Conservation (phyloP, 2,329 filamentous ascomycete species). For the Myotisia sp. region DNA sequence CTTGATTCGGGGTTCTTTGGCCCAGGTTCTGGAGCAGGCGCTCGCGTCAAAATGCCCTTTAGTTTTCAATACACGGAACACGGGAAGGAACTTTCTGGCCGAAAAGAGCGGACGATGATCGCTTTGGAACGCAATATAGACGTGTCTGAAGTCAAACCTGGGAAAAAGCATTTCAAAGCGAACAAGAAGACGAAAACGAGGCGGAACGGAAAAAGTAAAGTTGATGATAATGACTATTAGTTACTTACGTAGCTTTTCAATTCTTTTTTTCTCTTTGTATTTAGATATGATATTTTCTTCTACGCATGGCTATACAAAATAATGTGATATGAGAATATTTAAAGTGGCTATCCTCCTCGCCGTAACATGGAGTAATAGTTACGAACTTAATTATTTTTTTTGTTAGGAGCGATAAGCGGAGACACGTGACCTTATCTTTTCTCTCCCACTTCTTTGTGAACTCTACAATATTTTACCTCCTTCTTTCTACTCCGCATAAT, state of each 20-base stretch:
- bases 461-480: too few relatives aligned
- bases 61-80: constrained; percentile 80
- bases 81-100: constrained; percentile 65
- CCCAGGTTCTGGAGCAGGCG: constrained; percentile 42
- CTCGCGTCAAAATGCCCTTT: constrained; percentile 66
- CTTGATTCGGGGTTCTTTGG: constrained; percentile 88
- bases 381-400: too few relatives aligned
- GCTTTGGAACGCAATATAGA: constrained; percentile 78
- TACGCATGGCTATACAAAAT: too few relatives aligned
- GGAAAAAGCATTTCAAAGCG: constrained; percentile 66
- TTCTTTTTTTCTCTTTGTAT: not conserved
- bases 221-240: constrained; percentile 12
- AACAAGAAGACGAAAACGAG: constrained; percentile 25
- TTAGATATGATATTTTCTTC: not conserved
- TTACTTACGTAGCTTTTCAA: not conserved
- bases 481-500: too few relatives aligned
- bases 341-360: too few relatives aligned
- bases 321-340: too few relatives aligned
- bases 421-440: too few relatives aligned
- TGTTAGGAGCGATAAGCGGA: too few relatives aligned
- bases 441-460: too few relatives aligned
- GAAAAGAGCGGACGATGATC: constrained; percentile 65
- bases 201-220: constrained; percentile 14
- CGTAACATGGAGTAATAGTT: too few relatives aligned
- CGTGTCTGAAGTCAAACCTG: constrained; percentile 55